Evolutionary conservation across 2,329 filamentous ascomycete genomes (phyloP), one percentile per base, ranked within the genome.

Genomic region (Neonectria sp.): DNA sequence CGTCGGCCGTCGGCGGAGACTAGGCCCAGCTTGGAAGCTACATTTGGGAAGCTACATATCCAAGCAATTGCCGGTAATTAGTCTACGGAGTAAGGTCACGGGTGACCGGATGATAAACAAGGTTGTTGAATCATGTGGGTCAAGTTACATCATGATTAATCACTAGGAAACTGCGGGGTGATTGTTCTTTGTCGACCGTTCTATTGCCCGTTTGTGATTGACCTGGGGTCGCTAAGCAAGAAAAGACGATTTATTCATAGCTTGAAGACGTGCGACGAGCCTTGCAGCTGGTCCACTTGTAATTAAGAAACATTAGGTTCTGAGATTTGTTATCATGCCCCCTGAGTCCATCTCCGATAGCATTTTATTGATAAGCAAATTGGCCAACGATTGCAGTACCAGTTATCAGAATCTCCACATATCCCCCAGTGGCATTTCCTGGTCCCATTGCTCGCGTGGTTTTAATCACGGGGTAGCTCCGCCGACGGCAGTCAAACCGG

Each of bases 1-100:
- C n/a, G 40, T 45, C 40, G 40, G 40, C 40, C 40, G 40, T 45
- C 40, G 40, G 40, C 40, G 40, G 40, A 45, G n/a, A 45, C 40
- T 45, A 24, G n/a, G n/a, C n/a, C n/a, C n/a, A 24, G 8, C n/a
- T 45, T 45, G n/a, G 40, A 45, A 24, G 40, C 9, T 24, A 4
- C 3, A 3, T 9, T 24, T 45, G 17, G n/a, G 4, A 24, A 9
- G 40, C n/a, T 21, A 21, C 21, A 21, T 12, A 24, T 45, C 40
- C 3, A 45, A 4, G 21, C 21, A 21, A 21, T 21, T 21, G 2
- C 21, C 21, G 21, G 21, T 21, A 21, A 21, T 21, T 21, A 21
- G 21, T 21, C 21, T 21, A 21, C 21, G 21, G 21, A 21, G 21
- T 21, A 21, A 21, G 21, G 21, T 21, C 21, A 21, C 21, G 21